Evolutionary conservation across 345 rosid genomes (phyloP).

Genomic region (Kandelia obovata): DNA sequence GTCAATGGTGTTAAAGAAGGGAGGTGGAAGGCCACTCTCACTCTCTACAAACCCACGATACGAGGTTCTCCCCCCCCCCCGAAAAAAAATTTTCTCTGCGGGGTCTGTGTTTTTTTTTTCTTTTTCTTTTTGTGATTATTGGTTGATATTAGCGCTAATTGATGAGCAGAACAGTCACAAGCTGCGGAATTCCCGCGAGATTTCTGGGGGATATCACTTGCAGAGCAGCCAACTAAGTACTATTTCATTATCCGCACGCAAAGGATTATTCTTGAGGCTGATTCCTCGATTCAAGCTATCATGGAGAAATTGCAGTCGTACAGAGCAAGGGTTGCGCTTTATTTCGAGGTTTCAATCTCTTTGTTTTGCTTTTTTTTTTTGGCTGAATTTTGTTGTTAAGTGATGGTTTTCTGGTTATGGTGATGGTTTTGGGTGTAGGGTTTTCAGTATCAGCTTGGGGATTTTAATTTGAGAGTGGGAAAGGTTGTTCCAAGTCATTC

Average conservation of each 20-base stretch:
- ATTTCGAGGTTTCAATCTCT: slow-evolving; percentile 53
- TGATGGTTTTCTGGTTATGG: background rate
- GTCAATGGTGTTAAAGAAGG: slow-evolving; percentile 87
- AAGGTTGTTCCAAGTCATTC: slow-evolving; percentile 80
- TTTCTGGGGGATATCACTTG: slow-evolving; percentile 67
- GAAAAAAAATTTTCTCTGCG: background rate
- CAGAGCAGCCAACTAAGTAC: slow-evolving; percentile 78
- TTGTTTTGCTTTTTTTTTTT: background rate
- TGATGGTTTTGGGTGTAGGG: slow-evolving; percentile 44
- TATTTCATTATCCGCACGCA: slow-evolving; percentile 67
- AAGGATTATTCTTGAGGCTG: slow-evolving; percentile 71
- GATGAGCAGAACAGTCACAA: slow-evolving; percentile 43
- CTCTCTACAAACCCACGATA: slow-evolving; percentile 59
- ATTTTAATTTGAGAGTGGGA: slow-evolving; percentile 82
- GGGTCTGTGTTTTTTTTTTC: slow-evolving; percentile 1
- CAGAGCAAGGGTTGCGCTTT: slow-evolving; percentile 67
- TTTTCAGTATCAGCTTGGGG: slow-evolving; percentile 82
- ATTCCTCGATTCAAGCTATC: slow-evolving; percentile 68
- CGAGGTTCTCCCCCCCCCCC: slow-evolving; percentile 30
- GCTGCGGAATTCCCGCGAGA: slow-evolving; percentile 67
- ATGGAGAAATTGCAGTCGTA: slow-evolving; percentile 97
- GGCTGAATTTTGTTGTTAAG: background rate
- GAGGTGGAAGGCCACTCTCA: slow-evolving; percentile 82
- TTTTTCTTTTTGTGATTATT: background rate
- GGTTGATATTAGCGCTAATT: background rate